Percentiles rank a stretch among this genome's conserved stretches.
Conservation (phyloP, 2,329 filamentous ascomycete species). For the Nemania abortiva region DNA sequence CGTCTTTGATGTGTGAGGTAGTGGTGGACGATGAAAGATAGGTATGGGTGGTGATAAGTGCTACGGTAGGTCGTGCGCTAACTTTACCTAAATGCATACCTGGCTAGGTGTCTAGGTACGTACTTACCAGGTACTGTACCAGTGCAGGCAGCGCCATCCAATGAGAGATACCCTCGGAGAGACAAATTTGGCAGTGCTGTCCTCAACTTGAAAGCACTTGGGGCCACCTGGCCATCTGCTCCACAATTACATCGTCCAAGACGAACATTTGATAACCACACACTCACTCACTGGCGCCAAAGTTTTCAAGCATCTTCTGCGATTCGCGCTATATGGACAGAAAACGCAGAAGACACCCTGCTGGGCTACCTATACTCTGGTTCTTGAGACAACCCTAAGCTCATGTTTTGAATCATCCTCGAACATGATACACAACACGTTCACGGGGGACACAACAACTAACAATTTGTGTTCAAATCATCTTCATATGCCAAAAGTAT, state of each 20-base stretch:
- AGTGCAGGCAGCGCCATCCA: constrained; percentile 9
- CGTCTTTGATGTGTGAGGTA: constrained; percentile 32
- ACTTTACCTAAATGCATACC: neutral
- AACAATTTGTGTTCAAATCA: constrained; percentile 16
- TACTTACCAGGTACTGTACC: neutral
- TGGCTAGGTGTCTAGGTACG: neutral
- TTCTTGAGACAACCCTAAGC: neutral
- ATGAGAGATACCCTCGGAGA: constrained; percentile 22
- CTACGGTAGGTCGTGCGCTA: constrained; percentile 9
- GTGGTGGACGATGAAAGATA: constrained; percentile 40
- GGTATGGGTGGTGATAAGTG: constrained; percentile 20
- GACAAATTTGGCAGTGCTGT: constrained; percentile 34
- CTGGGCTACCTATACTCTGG: neutral
- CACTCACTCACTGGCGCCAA: neutral
- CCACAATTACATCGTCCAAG: constrained; percentile 17
- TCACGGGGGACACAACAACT: neutral
- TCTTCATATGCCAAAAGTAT: constrained; percentile 23
- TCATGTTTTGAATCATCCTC: neutral
- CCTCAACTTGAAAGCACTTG: constrained; percentile 19
- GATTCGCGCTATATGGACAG: neutral
- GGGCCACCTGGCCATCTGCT: constrained; percentile 24
- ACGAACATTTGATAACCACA: constrained; percentile 7
- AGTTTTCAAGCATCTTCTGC: neutral
- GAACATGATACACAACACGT: neutral
- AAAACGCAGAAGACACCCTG: neutral